A percentile compares a stretch with the other conserved stretches of the same genome.
Evolutionary conservation across 2,329 filamentous ascomycete species (phyloP).

Genomic region (Alternaria ventricosa): DNA sequence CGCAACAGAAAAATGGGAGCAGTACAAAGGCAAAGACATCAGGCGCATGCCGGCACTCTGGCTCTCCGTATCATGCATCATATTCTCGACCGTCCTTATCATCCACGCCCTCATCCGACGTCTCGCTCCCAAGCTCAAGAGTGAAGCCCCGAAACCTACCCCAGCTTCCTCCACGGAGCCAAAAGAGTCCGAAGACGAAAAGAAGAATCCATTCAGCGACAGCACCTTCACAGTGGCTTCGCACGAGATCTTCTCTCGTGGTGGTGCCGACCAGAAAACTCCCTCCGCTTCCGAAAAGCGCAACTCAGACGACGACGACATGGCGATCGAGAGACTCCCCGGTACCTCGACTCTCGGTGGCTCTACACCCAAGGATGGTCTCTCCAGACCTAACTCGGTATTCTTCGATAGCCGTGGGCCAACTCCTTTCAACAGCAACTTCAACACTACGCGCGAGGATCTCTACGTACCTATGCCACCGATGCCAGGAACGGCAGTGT

Average conservation of each 20-base stretch:
- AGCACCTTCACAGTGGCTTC: conserved; percentile 4
- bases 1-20: conserved; percentile 39
- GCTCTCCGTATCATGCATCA: conserved; percentile 40
- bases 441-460: conserved; percentile 23
- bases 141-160: conserved; percentile 1
- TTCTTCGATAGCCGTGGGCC: conserved; percentile 32
- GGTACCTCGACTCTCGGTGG: conserved; percentile 27
- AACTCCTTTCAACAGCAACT: conserved; percentile 28
- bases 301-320: conserved; percentile 24
- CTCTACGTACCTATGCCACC: conserved; percentile 5
- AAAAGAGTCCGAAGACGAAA: neutral
- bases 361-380: conserved; percentile 22
- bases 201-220: conserved; percentile 9
- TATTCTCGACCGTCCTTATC: conserved; percentile 37
- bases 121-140: conserved; percentile 14
- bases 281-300: conserved; percentile 14
- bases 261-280: neutral
- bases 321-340: conserved; percentile 30
- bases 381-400: conserved; percentile 29
- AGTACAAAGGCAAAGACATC: conserved; percentile 27
- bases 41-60: conserved; percentile 42
- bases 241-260: neutral
- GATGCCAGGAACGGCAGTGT: neutral
- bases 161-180: neutral
- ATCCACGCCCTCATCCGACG: conserved; percentile 40